A percentile compares a stretch with the other conserved stretches of the same genome.
phyloP scores from a whole-genome alignment of 768 basidiomycete species.

The Tylopilus balloui region DNA sequence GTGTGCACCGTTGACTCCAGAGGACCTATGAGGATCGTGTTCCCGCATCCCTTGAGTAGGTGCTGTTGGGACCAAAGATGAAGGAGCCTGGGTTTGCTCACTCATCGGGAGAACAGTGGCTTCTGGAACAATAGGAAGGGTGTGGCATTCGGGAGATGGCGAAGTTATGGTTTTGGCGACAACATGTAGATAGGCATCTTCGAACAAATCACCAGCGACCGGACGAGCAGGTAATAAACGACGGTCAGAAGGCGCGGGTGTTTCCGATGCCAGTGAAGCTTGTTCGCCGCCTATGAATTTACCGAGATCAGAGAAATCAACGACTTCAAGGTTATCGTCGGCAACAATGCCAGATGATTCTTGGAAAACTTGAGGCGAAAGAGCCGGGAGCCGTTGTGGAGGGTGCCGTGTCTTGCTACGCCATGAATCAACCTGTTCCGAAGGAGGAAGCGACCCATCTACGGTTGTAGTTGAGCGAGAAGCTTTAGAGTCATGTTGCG shows the following conservation, averaged over 20 bases:
- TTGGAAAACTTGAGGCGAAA: slow-evolving; percentile 34
- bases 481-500: slow-evolving; percentile 14
- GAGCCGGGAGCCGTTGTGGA: slow-evolving; percentile 28
- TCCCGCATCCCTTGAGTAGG: slow-evolving; percentile 16
- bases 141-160: slow-evolving; percentile 14
- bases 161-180: slow-evolving; percentile 35
- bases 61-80: not conserved
- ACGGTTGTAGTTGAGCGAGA: slow-evolving; percentile 5
- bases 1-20: slow-evolving; percentile 18
- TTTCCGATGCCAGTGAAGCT: slow-evolving; percentile 1
- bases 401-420: slow-evolving; percentile 42
- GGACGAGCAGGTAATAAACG: slow-evolving; percentile 40
- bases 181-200: slow-evolving; percentile 38
- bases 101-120: slow-evolving; percentile 1
- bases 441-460: slow-evolving; percentile 27
- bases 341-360: slow-evolving; percentile 39
- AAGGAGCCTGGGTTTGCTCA: slow-evolving; percentile 8
- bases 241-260: slow-evolving; percentile 15
- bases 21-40: slow-evolving; percentile 15
- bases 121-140: slow-evolving; percentile 17
- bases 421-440: slow-evolving; percentile 58
- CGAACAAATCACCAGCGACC: slow-evolving; percentile 70
- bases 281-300: slow-evolving; percentile 53
- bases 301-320: slow-evolving; percentile 75
- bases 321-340: slow-evolving; percentile 68